Evolutionary conservation across 768 basidiomycete genomes (phyloP), one percentile per base, ranked within the genome.

Genomic region (Collybiopsis confluens): DNA sequence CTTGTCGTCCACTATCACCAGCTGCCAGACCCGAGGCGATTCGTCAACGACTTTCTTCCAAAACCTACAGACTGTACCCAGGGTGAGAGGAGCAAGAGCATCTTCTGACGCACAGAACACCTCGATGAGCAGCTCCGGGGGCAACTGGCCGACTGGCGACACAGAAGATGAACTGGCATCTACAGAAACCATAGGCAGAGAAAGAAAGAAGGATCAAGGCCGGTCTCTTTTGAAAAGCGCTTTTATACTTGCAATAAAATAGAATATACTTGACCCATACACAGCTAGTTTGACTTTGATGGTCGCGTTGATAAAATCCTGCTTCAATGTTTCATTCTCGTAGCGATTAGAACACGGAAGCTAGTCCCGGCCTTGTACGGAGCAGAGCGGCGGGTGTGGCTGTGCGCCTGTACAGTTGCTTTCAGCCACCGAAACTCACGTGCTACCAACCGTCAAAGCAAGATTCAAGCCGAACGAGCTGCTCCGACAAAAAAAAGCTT

Each of bases 21-120:
- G 67, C 59, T 81, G 81, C 88, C 87, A 90, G 43, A 84, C 61
- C 27, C 71, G 66, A 0, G 88, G 86, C 0, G 80, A 79, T 1
- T 72, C 65, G 59, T 77, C 62, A 33, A 79, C 73, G 40, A 88
- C 67, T 36, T 73, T 68, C 56, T 71, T 73, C 88, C 88, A 91
- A 57, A 73, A 70, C 21, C 64, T 72, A 52, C 82, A 88, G 24
- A 90, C 85, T 18, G 65, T 59, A 24, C 73, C 72, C 36, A 90
- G 64, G 16, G 62, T 66, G 48, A 86, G 65, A 3, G 81, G 81
- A 0, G 74, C 69, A 24, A 79, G 67, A 7, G 78, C 67, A n/a
- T 78, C 72, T 24, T 67, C 70, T n/a, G 64, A 61, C 1, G 72
- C 70, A 56, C 70, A 74, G 38, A 70, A 72, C 43, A 86, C 79